Conservation (phyloP, 176 grass and related monocot genomes). For the Phoenix dactylifera region DNA sequence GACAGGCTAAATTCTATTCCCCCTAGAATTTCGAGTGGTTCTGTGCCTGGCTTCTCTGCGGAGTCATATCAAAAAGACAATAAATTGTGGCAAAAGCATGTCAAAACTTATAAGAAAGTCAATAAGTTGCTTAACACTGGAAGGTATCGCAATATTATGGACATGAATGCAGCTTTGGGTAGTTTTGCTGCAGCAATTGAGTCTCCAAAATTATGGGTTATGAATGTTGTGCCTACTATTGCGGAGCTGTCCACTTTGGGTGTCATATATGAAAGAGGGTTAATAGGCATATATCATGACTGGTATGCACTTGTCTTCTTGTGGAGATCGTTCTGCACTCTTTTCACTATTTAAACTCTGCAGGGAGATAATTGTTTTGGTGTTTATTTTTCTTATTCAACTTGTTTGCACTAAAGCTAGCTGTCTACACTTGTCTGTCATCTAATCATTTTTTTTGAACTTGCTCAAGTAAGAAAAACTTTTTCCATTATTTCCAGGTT, state of each 20-base stretch:
- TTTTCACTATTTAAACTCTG: no score
- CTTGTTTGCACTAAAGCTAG: neutral
- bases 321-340: no score
- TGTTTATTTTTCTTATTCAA: neutral
- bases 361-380: no score
- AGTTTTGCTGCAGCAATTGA: conserved; percentile 70
- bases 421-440: no score
- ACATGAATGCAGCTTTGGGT: conserved; percentile 74
- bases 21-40: conserved; percentile 47
- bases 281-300: conserved; percentile 89
- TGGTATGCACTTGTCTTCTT: conserved; percentile 47
- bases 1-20: conserved; percentile 59
- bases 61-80: conserved; percentile 49
- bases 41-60: conserved; percentile 33
- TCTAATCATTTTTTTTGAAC: no score
- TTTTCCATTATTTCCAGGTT: no score
- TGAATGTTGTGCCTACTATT: conserved; percentile 66
- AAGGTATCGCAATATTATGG: conserved; percentile 78
- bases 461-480: no score
- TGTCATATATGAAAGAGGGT: conserved; percentile 78
- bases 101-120: conserved; percentile 55
- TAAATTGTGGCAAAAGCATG: conserved; percentile 61
- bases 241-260: conserved; percentile 47
- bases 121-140: conserved; percentile 52
- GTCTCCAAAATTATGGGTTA: conserved; percentile 59